Evolutionary conservation across 1,139 yeast species (phyloP).

Genomic region (Wickerhamomyces sp.): DNA sequence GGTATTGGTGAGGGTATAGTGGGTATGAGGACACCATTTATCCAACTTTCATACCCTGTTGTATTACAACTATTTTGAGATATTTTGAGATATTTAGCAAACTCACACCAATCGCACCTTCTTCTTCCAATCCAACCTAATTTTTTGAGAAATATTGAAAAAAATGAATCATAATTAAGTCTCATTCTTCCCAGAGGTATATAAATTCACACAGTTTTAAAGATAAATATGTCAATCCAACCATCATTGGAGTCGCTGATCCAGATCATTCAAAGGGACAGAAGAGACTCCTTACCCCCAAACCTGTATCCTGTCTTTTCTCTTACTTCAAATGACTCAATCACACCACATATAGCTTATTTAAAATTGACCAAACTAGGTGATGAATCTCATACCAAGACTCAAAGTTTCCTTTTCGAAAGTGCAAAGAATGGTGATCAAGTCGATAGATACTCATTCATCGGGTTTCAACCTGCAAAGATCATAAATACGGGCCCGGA

Average conservation of each 20-base stretch:
- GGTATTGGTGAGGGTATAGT: neutral
- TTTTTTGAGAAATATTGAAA: neutral
- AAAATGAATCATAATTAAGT: neutral
- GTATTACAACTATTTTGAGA: neutral
- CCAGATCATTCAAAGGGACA: conserved; percentile 39
- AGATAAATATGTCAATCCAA: conserved; percentile 34
- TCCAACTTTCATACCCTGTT: neutral
- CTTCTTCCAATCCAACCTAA: neutral
- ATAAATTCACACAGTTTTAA: no score
- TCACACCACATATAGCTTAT: conserved; percentile 89
- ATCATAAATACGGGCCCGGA: conserved; percentile 72
- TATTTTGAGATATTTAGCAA: neutral
- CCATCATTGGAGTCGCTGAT: conserved; percentile 53
- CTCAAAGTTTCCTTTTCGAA: conserved; percentile 79
- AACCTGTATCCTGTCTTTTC: conserved; percentile 80
- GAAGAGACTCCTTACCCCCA: conserved; percentile 29
- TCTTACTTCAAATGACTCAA: conserved; percentile 66
- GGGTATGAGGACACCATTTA: neutral
- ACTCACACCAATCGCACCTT: no score
- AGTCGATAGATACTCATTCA: conserved; percentile 83
- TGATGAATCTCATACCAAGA: conserved; percentile 38
- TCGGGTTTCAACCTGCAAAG: conserved; percentile 81
- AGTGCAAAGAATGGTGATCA: conserved; percentile 87
- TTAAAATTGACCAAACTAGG: conserved; percentile 75
- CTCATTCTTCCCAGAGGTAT: no score